Evolutionary conservation across 2,329 filamentous ascomycete genomes (phyloP).

Genomic region (Myriosclerotinia curreyana): DNA sequence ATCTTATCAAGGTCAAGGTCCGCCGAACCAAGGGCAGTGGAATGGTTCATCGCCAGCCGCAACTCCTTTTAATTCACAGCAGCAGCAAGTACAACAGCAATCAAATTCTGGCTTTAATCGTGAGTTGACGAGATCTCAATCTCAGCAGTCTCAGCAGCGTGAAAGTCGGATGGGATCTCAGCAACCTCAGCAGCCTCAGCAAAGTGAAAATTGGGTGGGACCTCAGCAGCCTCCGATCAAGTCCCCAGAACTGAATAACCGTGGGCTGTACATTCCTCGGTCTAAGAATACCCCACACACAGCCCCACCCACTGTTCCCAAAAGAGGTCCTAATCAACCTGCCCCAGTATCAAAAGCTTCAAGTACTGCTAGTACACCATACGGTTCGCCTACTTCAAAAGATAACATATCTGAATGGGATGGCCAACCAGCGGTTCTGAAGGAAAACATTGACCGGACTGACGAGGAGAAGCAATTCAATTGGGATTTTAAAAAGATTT

Average conservation of each 20-base stretch:
- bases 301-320: conserved; percentile 13
- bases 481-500: conserved; percentile 44
- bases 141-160: conserved; percentile 16
- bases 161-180: conserved; percentile 9
- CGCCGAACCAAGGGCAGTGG: conserved; percentile 15
- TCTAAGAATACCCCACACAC: conserved; percentile 16
- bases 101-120: conserved; percentile 6
- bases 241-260: conserved; percentile 5
- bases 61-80: conserved; percentile 21
- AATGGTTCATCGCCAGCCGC: conserved; percentile 10
- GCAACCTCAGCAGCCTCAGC: conserved; percentile 20
- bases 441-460: conserved; percentile 24
- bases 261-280: conserved; percentile 15
- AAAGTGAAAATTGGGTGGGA: background rate
- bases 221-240: conserved; percentile 22
- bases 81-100: conserved; percentile 16
- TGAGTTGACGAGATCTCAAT: conserved; percentile 17
- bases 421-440: conserved; percentile 20
- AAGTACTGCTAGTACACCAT: conserved; percentile 28
- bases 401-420: conserved; percentile 22
- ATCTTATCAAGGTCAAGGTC: conserved; percentile 16
- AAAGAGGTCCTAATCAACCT: conserved; percentile 7
- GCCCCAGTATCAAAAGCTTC: conserved; percentile 21
- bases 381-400: conserved; percentile 20
- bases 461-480: conserved; percentile 40